These are phyloP conservation scores for Rosa rugosa DNA, from an alignment of 306 rosid species.

Conservation along the genomic window DNA sequence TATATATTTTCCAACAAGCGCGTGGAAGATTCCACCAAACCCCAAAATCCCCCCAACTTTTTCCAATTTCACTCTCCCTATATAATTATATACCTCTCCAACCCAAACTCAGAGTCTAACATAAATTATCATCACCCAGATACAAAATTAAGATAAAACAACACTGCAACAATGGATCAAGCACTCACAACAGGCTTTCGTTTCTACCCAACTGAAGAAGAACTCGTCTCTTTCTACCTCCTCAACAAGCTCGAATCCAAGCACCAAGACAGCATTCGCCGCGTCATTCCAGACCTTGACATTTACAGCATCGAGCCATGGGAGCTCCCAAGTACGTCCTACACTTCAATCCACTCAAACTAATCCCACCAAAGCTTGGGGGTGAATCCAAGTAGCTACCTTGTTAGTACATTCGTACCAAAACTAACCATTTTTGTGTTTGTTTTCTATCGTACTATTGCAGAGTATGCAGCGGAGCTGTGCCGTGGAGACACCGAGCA, in stretches of 20 bases:
- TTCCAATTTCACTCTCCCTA: conserved; percentile 36
- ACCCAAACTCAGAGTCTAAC: background rate
- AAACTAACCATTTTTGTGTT: background rate
- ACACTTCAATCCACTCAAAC: background rate
- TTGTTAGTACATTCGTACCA: background rate
- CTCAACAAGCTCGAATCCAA: conserved; percentile 54
- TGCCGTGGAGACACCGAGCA: conserved; percentile 75
- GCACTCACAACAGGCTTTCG: conserved; percentile 58
- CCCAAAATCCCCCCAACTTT: background rate
- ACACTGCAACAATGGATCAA: conserved; percentile 4
- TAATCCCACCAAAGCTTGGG: background rate
- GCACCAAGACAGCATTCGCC: conserved; percentile 22
- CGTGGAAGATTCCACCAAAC: conserved; percentile 46
- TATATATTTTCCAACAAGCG: conserved; percentile 41
- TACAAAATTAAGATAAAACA: background rate
- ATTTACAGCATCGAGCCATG: conserved; percentile 67
- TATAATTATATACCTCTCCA: background rate
- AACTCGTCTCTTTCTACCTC: conserved; percentile 68
- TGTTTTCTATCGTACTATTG: background rate
- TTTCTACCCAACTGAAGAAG: conserved; percentile 87
- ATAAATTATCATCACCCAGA: background rate
- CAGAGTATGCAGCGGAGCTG: conserved; percentile 65
- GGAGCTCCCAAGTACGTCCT: conserved; percentile 59
- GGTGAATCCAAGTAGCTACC: background rate
- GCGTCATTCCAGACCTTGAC: conserved; percentile 58